Conservation (phyloP, 371 early-diverging fungal species). For the Dichotomocladium elegans region DNA sequence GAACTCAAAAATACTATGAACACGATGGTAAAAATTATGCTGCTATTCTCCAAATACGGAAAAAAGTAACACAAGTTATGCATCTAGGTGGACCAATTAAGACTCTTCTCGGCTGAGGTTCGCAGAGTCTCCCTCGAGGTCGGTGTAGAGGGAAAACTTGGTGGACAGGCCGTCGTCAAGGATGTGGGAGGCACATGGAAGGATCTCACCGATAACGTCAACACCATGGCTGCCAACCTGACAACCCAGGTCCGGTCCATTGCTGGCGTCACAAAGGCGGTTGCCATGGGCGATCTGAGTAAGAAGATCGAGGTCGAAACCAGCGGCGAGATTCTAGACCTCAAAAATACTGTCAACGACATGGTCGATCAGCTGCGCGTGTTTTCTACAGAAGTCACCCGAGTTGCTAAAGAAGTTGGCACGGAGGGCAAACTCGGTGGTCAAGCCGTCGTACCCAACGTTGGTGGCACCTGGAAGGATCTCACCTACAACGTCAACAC, state of each 20-base stretch:
- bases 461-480: conserved; percentile 49
- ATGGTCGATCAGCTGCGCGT: conserved; percentile 43
- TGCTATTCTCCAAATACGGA: too few species aligned
- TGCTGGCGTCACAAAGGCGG: conserved; percentile 47
- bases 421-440: conserved; percentile 44
- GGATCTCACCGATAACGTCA: conserved; percentile 51
- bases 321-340: conserved; percentile 58
- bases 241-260: conserved; percentile 53
- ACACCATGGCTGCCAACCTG: conserved; percentile 46
- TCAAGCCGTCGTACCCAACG: conserved; percentile 33
- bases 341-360: conserved; percentile 65
- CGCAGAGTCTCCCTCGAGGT: conserved; percentile 40
- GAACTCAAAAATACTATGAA: conserved; percentile 49
- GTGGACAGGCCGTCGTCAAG: conserved; percentile 35
- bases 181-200: conserved; percentile 53
- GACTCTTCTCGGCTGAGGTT: conserved; percentile 39
- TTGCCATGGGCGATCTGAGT: conserved; percentile 53
- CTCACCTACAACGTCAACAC: conserved; percentile 46
- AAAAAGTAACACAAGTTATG: background rate
- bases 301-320: conserved; percentile 61
- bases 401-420: conserved; percentile 47
- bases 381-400: conserved; percentile 40
- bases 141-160: conserved; percentile 50
- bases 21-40: conserved; percentile 27
- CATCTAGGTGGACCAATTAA: conserved; percentile 29